phyloP scores from a whole-genome alignment of 1,284 basidiomycete genomes.

The Apiotrichum laibachii region DNA sequence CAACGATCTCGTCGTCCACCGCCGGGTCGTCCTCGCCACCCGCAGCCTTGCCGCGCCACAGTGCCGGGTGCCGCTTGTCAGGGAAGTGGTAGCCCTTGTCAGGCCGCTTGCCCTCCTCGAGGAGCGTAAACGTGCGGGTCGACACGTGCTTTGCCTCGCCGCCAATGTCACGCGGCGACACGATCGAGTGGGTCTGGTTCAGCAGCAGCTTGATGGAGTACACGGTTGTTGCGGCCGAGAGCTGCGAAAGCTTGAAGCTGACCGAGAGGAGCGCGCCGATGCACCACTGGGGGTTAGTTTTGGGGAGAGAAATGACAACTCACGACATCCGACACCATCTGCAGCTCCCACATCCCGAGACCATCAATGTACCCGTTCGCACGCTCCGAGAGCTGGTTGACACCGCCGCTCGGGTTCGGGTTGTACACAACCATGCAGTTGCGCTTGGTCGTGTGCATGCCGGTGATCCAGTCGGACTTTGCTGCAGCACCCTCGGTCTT shows the following conservation, averaged over 20 bases:
- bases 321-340: constrained; percentile 23
- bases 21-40: constrained; percentile 11
- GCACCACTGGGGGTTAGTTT: constrained; percentile 16
- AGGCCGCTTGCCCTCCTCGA: constrained; percentile 22
- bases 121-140: constrained; percentile 14
- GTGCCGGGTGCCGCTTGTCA: constrained; percentile 9
- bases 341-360: constrained; percentile 22
- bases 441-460: background rate
- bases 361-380: constrained; percentile 15
- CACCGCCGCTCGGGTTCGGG: constrained; percentile 23
- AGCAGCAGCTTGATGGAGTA: constrained; percentile 21
- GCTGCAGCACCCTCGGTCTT: background rate
- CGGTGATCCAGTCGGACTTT: constrained; percentile 1
- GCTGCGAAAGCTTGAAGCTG: constrained; percentile 13
- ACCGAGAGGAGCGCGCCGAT: constrained; percentile 19
- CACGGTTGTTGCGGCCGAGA: constrained; percentile 17
- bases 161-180: constrained; percentile 24
- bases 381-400: constrained; percentile 19
- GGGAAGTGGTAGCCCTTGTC: constrained; percentile 8
- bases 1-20: background rate
- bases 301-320: background rate
- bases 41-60: constrained; percentile 25
- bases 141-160: constrained; percentile 6
- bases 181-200: constrained; percentile 24
- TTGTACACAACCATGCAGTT: constrained; percentile 21